Base-by-base conservation (phyloP, 768 basidiomycete genomes). In the Xerocomellus amylosporus region DNA sequence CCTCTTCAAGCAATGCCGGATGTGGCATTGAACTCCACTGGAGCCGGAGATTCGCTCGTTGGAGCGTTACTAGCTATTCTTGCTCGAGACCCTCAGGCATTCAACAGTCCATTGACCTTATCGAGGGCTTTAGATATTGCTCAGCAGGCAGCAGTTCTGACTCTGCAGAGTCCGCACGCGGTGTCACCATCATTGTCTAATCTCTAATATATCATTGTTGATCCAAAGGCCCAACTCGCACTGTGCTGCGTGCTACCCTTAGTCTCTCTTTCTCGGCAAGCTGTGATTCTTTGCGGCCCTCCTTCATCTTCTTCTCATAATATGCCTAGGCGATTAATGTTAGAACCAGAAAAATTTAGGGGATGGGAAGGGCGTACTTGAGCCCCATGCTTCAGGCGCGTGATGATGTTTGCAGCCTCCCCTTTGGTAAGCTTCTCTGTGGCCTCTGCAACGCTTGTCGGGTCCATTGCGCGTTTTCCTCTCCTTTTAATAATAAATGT, bases 41-140 rank as follows among this genome's bases (percentile, higher is more conserved):
- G 96, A 2, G 94, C 91, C 1, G 95, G 95, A 0, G 95, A 98
- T 71, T 87, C 90, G 4, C 80, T 97, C 24, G 93, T 90, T 2
- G 95, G 94, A 7, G 83, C 87, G 2, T 64, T 97, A 30, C 70
- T 95, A n/a, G 87, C 92, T 6, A 74, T 75, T 9, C 70, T 93
- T n/a, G 71, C 75, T 13, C 68, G 75, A 7, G 61, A 71, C 26
- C 78, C 76, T 10, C 60, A 67, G 22, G 65, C 73, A 5, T 81
- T 88, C 54, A 69, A 74, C n/a, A 70, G 75, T 51, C 82, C 79
- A 13, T 53, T 55, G 4, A 61, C 71, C 2, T 61, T 91, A 52
- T 74, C 75, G 1, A 59, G 65, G 17, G 67, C 77, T 4, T 74
- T 93, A 14, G 69, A 69, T 19, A 65, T 74, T 30, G 86, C 87